Base-by-base conservation (phyloP, 2,329 filamentous ascomycete species). In the Verticillium tricorpus region DNA sequence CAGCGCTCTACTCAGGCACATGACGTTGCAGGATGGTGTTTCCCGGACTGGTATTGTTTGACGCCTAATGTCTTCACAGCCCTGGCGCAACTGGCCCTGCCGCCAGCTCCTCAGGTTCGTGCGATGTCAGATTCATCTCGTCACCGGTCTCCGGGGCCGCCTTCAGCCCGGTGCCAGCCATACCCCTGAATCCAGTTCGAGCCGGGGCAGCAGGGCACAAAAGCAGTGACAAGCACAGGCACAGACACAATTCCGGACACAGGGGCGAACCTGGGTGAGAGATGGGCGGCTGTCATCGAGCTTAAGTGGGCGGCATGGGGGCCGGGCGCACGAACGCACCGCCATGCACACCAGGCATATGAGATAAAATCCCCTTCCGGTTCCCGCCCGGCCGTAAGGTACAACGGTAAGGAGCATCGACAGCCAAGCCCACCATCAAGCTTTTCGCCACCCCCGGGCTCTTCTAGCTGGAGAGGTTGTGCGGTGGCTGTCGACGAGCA, bases 381-480 rank as follows among this genome's bases (percentile, higher is more conserved):
- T 25, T 52, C 45, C 45, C 45, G 45, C 45, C 45, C 45, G 45
- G n/a, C 45, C 19, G 45, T 52, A 11, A 22, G 19, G n/a, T 8
- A 52, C 9, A 14, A 22, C 19, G 8, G 45, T 25, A 19, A 19
- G 19, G 12, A 52, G 45, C 45, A 28, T 52, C 19, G 45, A 52
- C 19, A 52, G 57, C 59, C 63, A 61, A 59, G 61, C 52, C 59
- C 59, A 45, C 56, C 63, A 55, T 61, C 63, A 65, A 65, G 62
- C 63, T 65, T 64, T 62, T 60, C 37, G 31, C 55, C 25, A 34
- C 9, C 34, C 34, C 34, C 34, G 34, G 45, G 45, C 19, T 52
- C 45, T 22, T 19, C 45, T 52, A 11, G n/a, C 45, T 52, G 45
- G 5, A 11, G 45, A 22, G 45, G 45, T n/a, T 52, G 19, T 11